A percentile compares a stretch with the other conserved stretches of the same genome.
These are phyloP conservation scores for Trypanosoma lewisi DNA, from an alignment of 208 protist genomes.

Conservation along the genomic window DNA sequence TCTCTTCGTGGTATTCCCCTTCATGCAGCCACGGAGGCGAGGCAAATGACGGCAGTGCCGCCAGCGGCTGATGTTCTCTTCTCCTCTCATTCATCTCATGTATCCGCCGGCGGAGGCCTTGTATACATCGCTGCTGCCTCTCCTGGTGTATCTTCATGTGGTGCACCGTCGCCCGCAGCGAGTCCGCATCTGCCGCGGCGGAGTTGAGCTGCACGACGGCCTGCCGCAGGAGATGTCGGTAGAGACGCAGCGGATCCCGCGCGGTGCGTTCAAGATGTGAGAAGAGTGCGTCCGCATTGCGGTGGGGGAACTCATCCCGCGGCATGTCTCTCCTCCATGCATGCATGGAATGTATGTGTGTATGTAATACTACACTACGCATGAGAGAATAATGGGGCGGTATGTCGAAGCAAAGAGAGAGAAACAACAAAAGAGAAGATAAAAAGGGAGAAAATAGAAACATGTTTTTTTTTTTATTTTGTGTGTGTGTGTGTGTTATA, in stretches of 20 bases:
- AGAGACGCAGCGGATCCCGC: slow-evolving; percentile 13
- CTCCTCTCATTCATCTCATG: background rate
- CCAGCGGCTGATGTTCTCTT: too few relatives aligned
- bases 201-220: slow-evolving; percentile 21
- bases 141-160: background rate
- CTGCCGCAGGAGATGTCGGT: slow-evolving; percentile 19
- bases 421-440: too few relatives aligned
- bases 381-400: too few relatives aligned
- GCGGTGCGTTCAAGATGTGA: slow-evolving; percentile 14
- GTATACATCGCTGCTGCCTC: background rate
- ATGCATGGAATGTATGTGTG: background rate
- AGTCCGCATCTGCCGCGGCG: background rate
- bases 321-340: background rate
- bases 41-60: background rate
- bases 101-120: background rate
- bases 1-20: background rate
- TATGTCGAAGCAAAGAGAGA: background rate
- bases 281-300: slow-evolving; percentile 17
- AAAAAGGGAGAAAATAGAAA: too few relatives aligned
- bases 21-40: background rate
- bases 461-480: too few relatives aligned
- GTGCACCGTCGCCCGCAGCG: background rate
- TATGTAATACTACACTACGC: background rate
- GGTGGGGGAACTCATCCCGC: background rate
- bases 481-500: too few relatives aligned